Base-by-base conservation (phyloP, 768 basidiomycete species). In the Lactarius deliciosus region DNA sequence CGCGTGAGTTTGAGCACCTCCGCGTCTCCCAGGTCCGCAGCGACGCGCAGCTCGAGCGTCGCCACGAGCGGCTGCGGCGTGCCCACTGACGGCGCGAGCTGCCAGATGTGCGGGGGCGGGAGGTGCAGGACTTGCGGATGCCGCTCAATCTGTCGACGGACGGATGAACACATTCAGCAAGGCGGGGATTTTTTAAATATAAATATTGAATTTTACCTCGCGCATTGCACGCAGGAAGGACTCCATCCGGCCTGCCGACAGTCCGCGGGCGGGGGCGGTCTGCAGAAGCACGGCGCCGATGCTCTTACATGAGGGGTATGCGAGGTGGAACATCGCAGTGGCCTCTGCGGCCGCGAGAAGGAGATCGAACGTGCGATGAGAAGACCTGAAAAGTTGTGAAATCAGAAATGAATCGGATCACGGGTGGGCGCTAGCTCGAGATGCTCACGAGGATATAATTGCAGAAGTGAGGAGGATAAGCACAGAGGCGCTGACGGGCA, bases 211-310 rank as follows among this genome's bases (percentile, higher is more conserved):
- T 34, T 8, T 41, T 72, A 93, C 90, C 80, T 96, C 94, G 47
- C 89, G 85, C 81, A 96, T 86, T 7, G 85, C 88, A 20, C 90
- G 82, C 68, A 91, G 80, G 71, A 98, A 91, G 5, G 85, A 81
- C 71, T 92, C 89, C 89, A 96, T 94, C 65, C 88, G 85, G 0
- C 85, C 86, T 30, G 82, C 82, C 3, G 82, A 75, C 4, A 82
- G 68, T 1, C 85, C 83, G n/a, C 87, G 75, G 15, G 81, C 78
- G 2, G 96, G 96, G 0, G 94, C 86, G 0, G 97, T 98, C 76
- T 98, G 97, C 16, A 98, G 76, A 2, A 99, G 80, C 1, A 94
- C 88, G 8, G 88, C 86, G 2, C 94, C 96, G 15, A 96, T 89
- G 0, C 92, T 85, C 13, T 88, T 81, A 47, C 88, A 93, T 0